A percentile compares a stretch with the other conserved stretches of the same genome.
Conservation (phyloP, 1,284 basidiomycete species). For the Rhodotorula sp. region DNA sequence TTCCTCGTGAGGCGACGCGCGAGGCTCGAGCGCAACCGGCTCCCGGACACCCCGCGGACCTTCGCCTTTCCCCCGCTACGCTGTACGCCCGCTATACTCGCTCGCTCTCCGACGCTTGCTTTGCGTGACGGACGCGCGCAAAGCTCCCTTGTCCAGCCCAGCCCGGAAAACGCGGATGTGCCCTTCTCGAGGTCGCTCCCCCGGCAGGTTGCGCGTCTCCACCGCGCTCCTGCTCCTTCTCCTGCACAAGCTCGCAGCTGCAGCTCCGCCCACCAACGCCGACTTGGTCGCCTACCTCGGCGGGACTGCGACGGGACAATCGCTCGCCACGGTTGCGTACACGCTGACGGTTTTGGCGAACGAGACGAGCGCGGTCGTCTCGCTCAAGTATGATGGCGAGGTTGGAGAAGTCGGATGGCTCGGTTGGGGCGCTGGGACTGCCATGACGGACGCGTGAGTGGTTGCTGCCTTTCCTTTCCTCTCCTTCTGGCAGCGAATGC, state of each 20-base stretch:
- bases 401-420: slow-evolving; percentile 17
- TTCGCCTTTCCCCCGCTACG: not conserved
- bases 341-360: slow-evolving; percentile 23
- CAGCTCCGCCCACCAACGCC: not conserved
- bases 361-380: slow-evolving; percentile 15
- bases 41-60: not conserved
- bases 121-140: too few relatives aligned
- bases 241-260: not conserved
- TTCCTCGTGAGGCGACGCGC: not conserved
- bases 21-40: not conserved
- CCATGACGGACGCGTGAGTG: slow-evolving; percentile 26
- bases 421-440: slow-evolving; percentile 6
- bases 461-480: not conserved
- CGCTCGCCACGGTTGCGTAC: slow-evolving; percentile 15
- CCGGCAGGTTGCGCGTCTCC: too few relatives aligned
- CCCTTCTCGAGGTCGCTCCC: slow-evolving; percentile 5
- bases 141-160: not conserved
- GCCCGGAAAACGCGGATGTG: not conserved
- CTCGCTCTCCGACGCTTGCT: too few relatives aligned
- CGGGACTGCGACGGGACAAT: slow-evolving; percentile 23
- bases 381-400: not conserved
- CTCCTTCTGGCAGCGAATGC: not conserved
- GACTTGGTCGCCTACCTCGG: slow-evolving; percentile 26
- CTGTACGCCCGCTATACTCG: not conserved
- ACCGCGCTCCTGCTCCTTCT: not conserved